Evolutionary conservation across 371 early-diverging fungal species (phyloP), one percentile per base, ranked within the genome.

Genomic region (Capillidium heterosporum): DNA sequence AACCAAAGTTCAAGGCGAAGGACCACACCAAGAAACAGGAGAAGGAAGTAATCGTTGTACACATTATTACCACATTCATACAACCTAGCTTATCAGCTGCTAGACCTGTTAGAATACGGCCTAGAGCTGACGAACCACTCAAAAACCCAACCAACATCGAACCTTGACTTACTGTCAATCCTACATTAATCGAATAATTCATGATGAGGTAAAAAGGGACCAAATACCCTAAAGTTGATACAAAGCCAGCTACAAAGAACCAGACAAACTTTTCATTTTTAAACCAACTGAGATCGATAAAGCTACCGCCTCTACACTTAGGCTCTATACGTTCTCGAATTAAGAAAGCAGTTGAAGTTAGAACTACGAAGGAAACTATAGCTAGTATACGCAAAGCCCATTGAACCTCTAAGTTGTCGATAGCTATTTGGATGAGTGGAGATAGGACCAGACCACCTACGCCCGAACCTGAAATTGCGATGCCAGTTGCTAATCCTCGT

Each of bases 381-480:
- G 81, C 83, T 2, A 73, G 60, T 2, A 78, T 66, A 7, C 85
- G 74, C 44, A 85, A 61, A 2, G 85, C 70, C 77, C 80, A 82
- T 17, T 66, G 67, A 35, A 71, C 62, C 0, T 83, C 87, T 2
- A 79, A 59, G 4, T 57, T 65, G 26, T 67, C 63, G 48, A 86
- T 73, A 3, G 85, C 60, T 24, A 59, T 56, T 35, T 74, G 77
- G 61, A 80, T 67, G 3, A 89, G 59, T 21, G 82, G 80, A 0
- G 82, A 74, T 62, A 87, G 65, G n/a, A 81, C 72, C 2, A 87
- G 67, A 0, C 88, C 88, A 28, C 88, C 90, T 28, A 87, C 61
- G 5, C 90, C 90, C 3, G 77, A 74, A 2, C 91, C 91, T 57
- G 84, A 71, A 29, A 78, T 75, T 32, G 82, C 78, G 1, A 91